A percentile compares a stretch with the other conserved stretches of the same genome.
Conservation (phyloP, 176 grass and related monocot species). For the Paspalum notatum region DNA sequence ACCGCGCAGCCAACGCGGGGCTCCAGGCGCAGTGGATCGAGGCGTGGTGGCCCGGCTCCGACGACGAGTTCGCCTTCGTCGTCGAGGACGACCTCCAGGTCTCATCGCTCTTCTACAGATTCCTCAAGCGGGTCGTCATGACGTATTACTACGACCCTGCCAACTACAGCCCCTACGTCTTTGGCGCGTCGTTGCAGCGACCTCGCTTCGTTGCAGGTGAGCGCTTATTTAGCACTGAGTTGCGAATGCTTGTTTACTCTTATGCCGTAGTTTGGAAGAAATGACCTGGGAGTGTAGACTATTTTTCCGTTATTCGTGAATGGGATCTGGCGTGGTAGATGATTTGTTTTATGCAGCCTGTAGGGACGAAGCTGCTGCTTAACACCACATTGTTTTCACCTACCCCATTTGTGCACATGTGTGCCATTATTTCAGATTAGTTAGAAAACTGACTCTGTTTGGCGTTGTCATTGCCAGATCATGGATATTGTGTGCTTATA, state of each 20-base stretch:
- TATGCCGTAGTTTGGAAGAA: not conserved
- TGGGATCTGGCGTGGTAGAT: not conserved
- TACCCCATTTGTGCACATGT: not conserved
- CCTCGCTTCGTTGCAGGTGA: constrained; percentile 93
- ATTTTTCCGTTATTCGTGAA: not conserved
- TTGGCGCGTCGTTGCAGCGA: constrained; percentile 84
- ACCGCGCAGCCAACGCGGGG: constrained; percentile 67
- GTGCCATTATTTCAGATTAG: not conserved
- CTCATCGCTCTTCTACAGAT: constrained; percentile 77
- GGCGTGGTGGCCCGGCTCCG: constrained; percentile 91
- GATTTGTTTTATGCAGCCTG: not conserved
- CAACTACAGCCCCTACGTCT: constrained; percentile 79
- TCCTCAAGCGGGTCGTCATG: constrained; percentile 72
- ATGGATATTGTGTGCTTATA: not conserved
- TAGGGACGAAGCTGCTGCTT: not conserved
- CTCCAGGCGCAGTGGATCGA: constrained; percentile 98
- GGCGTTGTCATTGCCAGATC: not conserved
- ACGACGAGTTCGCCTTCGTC: constrained; percentile 93
- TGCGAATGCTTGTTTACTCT: constrained; percentile 9
- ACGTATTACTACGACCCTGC: constrained; percentile 79
- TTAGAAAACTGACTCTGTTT: constrained; percentile 19
- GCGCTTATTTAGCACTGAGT: constrained; percentile 8
- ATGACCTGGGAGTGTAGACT: not conserved
- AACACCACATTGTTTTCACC: not conserved
- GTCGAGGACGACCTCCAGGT: constrained; percentile 97